Percentiles rank a stretch among this genome's conserved stretches.
Evolutionary conservation across 768 basidiomycete genomes (phyloP).

Genomic region (Pisolithus orientalis): DNA sequence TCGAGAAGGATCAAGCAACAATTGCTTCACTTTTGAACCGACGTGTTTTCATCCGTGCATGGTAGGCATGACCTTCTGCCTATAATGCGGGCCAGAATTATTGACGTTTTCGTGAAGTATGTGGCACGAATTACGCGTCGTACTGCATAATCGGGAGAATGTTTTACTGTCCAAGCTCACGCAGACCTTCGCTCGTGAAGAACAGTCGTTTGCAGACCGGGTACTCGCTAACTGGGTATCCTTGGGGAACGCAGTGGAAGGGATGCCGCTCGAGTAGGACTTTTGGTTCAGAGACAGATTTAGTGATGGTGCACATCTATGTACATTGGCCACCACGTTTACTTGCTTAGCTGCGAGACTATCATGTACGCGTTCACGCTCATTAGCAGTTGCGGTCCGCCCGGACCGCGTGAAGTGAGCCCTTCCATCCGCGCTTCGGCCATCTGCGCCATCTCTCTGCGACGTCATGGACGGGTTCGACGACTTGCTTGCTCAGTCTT

Average conservation of each 20-base stretch:
- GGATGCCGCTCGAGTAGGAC: slow-evolving; percentile 79
- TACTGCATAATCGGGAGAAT: slow-evolving; percentile 88
- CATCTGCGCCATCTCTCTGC: background rate
- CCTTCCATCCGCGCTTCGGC: background rate
- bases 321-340: slow-evolving; percentile 1
- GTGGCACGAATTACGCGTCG: slow-evolving; percentile 94
- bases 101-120: slow-evolving; percentile 44
- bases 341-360: background rate
- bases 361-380: no score
- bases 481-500: slow-evolving; percentile 55
- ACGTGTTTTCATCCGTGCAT: slow-evolving; percentile 82
- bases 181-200: slow-evolving; percentile 68
- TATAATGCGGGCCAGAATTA: background rate
- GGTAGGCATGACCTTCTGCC: slow-evolving; percentile 39
- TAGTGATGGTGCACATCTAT: background rate
- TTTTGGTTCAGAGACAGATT: background rate
- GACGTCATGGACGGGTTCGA: slow-evolving; percentile 68
- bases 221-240: slow-evolving; percentile 70
- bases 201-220: slow-evolving; percentile 59
- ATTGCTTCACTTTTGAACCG: slow-evolving; percentile 72
- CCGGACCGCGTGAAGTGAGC: no score
- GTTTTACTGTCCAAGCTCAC: slow-evolving; percentile 68
- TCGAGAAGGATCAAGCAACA: slow-evolving; percentile 82
- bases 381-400: no score
- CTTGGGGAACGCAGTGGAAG: slow-evolving; percentile 60